phyloP scores from a whole-genome alignment of 202 grass and related monocot genomes.

The Carex arenaria region DNA sequence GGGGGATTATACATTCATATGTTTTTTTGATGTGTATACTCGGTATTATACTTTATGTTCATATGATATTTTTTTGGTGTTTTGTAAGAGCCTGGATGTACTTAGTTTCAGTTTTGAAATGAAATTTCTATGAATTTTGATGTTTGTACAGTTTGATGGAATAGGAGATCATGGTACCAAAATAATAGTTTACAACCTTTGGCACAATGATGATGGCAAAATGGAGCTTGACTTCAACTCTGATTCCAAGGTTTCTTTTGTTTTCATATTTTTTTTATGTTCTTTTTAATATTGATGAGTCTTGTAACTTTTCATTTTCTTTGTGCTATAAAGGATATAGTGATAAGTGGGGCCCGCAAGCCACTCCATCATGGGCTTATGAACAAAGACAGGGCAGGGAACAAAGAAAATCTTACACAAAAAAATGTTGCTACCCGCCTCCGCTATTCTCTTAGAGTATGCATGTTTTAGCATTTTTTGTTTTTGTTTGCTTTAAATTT shows the following conservation, averaged over 20 bases:
- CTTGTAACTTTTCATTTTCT: not conserved
- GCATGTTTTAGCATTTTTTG: conserved; percentile 31
- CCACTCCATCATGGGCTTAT: conserved; percentile 29
- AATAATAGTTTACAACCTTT: conserved; percentile 91
- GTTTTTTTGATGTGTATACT: not conserved
- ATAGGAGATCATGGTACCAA: conserved; percentile 90
- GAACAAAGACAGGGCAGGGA: not conserved
- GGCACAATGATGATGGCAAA: conserved; percentile 93
- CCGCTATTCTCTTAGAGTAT: conserved; percentile 87
- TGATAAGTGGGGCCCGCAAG: conserved; percentile 69
- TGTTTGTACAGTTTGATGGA: conserved; percentile 64
- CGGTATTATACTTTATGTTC: not conserved
- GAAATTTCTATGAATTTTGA: conserved; percentile 1
- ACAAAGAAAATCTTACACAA: conserved; percentile 30
- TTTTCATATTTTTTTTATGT: conserved; percentile 10
- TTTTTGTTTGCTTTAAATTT: not conserved
- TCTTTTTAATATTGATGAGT: conserved; percentile 13
- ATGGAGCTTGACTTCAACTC: conserved; percentile 92
- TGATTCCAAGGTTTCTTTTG: conserved; percentile 54
- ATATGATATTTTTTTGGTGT: not conserved
- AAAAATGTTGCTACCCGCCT: conserved; percentile 60
- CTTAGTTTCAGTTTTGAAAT: conserved; percentile 14
- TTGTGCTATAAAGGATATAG: conserved; percentile 54
- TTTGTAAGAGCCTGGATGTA: not conserved
- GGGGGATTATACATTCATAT: not conserved